phyloP scores from a whole-genome alignment of 495 filamentous ascomycete genomes.

The Eremomyces bilateralis region DNA sequence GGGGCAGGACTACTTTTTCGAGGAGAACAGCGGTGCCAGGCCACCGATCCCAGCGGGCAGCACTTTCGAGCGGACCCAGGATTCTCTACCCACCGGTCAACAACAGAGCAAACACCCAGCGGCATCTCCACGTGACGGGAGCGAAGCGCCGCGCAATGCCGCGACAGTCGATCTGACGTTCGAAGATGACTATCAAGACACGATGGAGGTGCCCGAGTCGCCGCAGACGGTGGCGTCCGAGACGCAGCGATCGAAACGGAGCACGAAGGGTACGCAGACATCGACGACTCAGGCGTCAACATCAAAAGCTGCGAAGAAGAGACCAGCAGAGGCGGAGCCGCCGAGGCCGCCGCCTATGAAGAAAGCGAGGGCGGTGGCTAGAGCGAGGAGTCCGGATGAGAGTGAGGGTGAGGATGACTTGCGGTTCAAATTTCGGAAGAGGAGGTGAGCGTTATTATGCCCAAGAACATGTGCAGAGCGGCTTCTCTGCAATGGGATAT shows the following conservation, averaged over 20 bases:
- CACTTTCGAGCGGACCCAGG: not conserved
- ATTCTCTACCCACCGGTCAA: slow-evolving; percentile 4
- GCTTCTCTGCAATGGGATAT: too few relatives aligned
- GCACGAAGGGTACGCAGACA: slow-evolving; percentile 4
- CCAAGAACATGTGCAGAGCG: too few relatives aligned
- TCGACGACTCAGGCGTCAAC: not conserved
- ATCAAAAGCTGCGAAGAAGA: slow-evolving; percentile 2
- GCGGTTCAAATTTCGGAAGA: slow-evolving; percentile 36
- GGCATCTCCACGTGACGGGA: not conserved
- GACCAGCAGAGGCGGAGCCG: slow-evolving; percentile 11
- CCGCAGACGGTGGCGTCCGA: too few relatives aligned
- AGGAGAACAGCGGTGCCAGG: slow-evolving; percentile 20
- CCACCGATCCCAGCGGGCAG: slow-evolving; percentile 10
- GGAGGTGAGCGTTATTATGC: too few relatives aligned
- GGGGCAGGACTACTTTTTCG: slow-evolving; percentile 65
- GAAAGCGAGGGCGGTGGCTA: slow-evolving; percentile 17
- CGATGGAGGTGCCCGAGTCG: too few relatives aligned
- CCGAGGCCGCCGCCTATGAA: slow-evolving; percentile 21
- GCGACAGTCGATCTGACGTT: too few relatives aligned
- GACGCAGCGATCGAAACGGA: slow-evolving; percentile 9
- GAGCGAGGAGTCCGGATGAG: slow-evolving; percentile 16
- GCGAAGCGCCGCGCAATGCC: not conserved
- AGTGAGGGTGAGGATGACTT: slow-evolving; percentile 31
- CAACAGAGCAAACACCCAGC: slow-evolving; percentile 1
- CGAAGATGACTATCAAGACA: too few relatives aligned